Conservation (phyloP, 768 basidiomycete species). For the Tylopilus subfusipes region DNA sequence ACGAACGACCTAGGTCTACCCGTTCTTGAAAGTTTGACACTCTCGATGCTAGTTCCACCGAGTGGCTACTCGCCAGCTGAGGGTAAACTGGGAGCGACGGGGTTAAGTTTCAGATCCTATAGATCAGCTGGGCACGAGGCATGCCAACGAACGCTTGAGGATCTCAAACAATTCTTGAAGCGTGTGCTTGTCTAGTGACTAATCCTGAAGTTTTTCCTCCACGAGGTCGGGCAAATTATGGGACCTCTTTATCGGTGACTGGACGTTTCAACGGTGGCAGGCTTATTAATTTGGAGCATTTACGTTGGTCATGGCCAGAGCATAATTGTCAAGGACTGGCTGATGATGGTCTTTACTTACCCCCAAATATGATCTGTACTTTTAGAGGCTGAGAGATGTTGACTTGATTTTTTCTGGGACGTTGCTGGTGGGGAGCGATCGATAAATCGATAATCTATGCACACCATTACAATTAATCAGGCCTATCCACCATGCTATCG, state of each 20-base stretch:
- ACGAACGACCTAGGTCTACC: conserved; percentile 50
- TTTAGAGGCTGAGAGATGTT: neutral
- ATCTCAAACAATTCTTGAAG: conserved; percentile 69
- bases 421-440: neutral
- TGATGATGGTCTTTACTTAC: neutral
- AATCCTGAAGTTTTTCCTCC: neutral
- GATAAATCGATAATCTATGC: neutral
- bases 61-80: conserved; percentile 20
- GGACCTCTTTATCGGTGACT: neutral
- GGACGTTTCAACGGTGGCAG: neutral
- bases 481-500: neutral
- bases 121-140: conserved; percentile 65
- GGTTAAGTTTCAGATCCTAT: conserved; percentile 68
- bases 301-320: neutral
- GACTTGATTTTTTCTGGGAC: neutral
- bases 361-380: too few relatives aligned
- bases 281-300: neutral
- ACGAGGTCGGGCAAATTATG: neutral
- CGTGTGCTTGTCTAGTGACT: conserved; percentile 43
- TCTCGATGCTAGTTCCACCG: conserved; percentile 28
- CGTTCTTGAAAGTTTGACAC: conserved; percentile 33
- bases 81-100: conserved; percentile 32
- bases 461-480: neutral
- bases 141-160: conserved; percentile 59
- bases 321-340: neutral